Percentiles rank a stretch among this genome's conserved stretches.
phyloP scores from a whole-genome alignment of 345 rosid species.

The Gossypium raimondii region DNA sequence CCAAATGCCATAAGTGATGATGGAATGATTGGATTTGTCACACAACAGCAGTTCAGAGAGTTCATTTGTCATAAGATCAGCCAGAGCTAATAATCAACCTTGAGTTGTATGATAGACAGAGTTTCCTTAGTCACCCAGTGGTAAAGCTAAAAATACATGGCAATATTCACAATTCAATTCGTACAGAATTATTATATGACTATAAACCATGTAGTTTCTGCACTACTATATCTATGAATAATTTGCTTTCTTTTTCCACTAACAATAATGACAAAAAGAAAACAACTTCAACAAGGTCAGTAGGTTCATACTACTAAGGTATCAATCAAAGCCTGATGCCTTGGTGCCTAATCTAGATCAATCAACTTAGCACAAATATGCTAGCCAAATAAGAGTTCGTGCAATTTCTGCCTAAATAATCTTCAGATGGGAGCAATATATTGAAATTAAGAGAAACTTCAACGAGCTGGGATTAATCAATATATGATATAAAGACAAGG shows the following conservation, averaged over 20 bases:
- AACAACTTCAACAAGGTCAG: not conserved
- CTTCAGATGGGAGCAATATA: not conserved
- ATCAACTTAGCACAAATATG: not conserved
- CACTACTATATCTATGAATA: not conserved
- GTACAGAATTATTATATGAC: not conserved
- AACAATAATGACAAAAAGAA: not conserved
- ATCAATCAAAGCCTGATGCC: not conserved
- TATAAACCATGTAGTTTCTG: not conserved
- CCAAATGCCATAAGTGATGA: not conserved
- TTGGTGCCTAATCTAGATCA: not conserved
- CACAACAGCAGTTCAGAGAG: not conserved
- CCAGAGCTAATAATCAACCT: not conserved
- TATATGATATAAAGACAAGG: not conserved
- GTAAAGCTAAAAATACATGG: not conserved
- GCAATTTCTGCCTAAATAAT: not conserved
- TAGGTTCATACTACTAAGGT: not conserved
- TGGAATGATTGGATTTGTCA: not conserved
- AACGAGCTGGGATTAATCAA: not conserved
- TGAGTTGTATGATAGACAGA: not conserved
- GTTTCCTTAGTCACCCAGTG: not conserved
- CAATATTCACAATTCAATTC: conserved; percentile 7
- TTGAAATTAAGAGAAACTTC: not conserved
- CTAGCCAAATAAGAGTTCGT: not conserved
- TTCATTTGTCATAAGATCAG: not conserved
- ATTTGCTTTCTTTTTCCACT: not conserved